These are phyloP conservation scores for Craterostigma plantagineum DNA, from an alignment of 257 asterid genomes.

Conservation along the genomic window DNA sequence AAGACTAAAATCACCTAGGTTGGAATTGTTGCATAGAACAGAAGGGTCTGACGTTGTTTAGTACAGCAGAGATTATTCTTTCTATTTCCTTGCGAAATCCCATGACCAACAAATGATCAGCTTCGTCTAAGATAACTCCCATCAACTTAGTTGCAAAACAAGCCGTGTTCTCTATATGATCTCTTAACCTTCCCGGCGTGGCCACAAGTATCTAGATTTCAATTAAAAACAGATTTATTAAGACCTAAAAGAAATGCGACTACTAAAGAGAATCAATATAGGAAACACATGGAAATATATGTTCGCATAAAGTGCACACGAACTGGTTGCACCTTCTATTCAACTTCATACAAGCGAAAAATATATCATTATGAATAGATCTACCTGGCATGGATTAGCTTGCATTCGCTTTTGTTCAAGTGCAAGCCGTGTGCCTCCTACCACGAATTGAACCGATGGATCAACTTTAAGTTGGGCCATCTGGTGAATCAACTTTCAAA, in stretches of 20 bases:
- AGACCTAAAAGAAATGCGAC: no score
- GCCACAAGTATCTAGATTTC: constrained; percentile 83
- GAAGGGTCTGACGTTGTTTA: constrained; percentile 90
- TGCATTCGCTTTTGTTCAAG: constrained; percentile 87
- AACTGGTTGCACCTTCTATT: not conserved
- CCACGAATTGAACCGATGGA: constrained; percentile 95
- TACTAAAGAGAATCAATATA: constrained; percentile 1
- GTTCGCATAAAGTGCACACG: not conserved
- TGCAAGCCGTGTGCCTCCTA: constrained; percentile 81
- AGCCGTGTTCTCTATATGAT: constrained; percentile 84
- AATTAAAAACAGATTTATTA: no score
- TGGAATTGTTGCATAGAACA: constrained; percentile 91
- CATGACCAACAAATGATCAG: constrained; percentile 93
- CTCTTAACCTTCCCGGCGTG: constrained; percentile 94
- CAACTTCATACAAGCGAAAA: not conserved
- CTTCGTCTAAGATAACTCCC: constrained; percentile 96
- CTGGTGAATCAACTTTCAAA: no score
- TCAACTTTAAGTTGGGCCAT: no score
- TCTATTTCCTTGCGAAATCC: constrained; percentile 95
- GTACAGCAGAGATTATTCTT: constrained; percentile 75
- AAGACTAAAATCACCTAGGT: constrained; percentile 38
- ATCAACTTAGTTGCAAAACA: constrained; percentile 88
- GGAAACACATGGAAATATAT: no score
- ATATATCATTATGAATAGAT: not conserved
- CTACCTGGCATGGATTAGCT: constrained; percentile 91